Conservation (phyloP, 1,284 basidiomycete genomes). For the Golubevia sp. region DNA sequence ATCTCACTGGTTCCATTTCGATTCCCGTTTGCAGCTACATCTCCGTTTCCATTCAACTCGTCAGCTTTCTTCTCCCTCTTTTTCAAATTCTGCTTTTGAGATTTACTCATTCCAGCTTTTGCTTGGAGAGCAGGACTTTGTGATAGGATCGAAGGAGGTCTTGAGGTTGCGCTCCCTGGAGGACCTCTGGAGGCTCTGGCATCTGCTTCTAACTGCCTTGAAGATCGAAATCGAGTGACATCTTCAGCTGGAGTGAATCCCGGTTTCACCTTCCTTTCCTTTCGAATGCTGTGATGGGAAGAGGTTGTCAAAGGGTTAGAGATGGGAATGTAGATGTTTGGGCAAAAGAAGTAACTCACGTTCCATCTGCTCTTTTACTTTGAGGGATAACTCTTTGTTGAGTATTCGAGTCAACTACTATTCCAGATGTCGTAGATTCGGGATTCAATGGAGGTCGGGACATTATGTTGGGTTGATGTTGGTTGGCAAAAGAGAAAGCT, state of each 20-base stretch:
- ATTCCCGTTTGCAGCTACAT: no score
- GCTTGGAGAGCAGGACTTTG: no score
- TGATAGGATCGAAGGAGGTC: no score
- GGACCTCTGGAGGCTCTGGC: constrained; percentile 34
- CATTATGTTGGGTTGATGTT: constrained; percentile 69
- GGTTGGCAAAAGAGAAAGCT: no score
- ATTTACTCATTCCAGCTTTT: no score
- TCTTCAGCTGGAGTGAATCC: constrained; percentile 96
- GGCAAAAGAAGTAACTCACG: constrained; percentile 69
- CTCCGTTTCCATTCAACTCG: no score
- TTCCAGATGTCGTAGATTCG: constrained; percentile 74
- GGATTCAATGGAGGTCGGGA: constrained; percentile 76
- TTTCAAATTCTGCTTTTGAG: no score
- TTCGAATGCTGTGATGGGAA: constrained; percentile 81
- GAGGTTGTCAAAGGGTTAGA: neutral
- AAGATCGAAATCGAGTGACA: constrained; percentile 78
- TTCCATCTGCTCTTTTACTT: constrained; percentile 80
- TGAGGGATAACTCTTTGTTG: constrained; percentile 86
- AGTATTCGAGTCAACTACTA: constrained; percentile 78
- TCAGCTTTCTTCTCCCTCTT: no score
- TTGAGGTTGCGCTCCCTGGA: no score
- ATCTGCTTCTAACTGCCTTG: constrained; percentile 75
- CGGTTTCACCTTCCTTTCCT: constrained; percentile 85
- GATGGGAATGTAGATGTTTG: neutral
- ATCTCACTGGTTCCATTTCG: no score